phyloP scores from a whole-genome alignment of 2,329 filamentous ascomycete genomes.

The Aureobasidium leucospermi region DNA sequence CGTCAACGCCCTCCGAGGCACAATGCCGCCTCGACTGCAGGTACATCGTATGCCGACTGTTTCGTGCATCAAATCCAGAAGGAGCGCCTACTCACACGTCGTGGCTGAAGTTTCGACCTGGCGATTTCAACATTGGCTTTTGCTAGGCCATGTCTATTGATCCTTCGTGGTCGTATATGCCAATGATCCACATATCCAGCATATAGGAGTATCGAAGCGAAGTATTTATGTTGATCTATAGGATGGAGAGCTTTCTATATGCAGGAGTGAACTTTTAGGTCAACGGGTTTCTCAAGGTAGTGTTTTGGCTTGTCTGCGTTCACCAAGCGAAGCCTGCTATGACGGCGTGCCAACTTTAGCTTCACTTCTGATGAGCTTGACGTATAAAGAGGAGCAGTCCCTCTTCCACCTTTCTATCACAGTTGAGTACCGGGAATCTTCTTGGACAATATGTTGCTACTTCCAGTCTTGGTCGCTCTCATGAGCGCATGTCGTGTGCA shows the following conservation, averaged over 20 bases:
- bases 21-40: too few species aligned
- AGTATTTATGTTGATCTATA: neutral
- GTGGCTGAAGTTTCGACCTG: neutral
- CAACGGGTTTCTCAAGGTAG: neutral
- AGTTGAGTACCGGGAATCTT: neutral
- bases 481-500: conserved; percentile 2
- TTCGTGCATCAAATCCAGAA: neutral
- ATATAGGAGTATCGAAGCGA: neutral
- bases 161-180: neutral
- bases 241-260: neutral
- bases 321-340: neutral
- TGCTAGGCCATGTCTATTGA: neutral
- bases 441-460: neutral
- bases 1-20: too few species aligned
- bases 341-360: neutral
- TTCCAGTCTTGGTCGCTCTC: neutral
- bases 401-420: neutral
- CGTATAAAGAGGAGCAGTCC: neutral
- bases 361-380: neutral
- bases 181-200: neutral
- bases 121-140: neutral
- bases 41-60: neutral
- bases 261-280: neutral
- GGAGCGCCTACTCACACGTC: too few species aligned
- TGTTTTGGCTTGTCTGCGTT: neutral